Percentiles rank a stretch among this genome's conserved stretches.
Conservation (phyloP, 352 stramenopile species). For the Phytophthora pseudosyringae region DNA sequence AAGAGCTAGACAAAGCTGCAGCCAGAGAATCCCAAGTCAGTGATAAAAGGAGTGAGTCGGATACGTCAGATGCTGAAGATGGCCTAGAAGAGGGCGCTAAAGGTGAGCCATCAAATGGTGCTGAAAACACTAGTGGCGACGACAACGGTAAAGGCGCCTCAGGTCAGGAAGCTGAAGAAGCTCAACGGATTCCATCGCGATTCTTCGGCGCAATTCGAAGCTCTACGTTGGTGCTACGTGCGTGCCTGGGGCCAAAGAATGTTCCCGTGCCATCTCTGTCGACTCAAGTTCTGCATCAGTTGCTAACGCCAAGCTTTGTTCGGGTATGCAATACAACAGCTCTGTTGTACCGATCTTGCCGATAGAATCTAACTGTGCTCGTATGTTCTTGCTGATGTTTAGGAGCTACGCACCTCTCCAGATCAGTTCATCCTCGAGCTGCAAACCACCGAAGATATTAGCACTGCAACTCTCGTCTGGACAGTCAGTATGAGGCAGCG, state of each 20-base stretch:
- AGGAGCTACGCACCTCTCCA: conserved; percentile 68
- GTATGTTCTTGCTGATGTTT: background rate
- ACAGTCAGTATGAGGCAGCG: conserved; percentile 72
- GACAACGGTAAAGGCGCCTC: conserved; percentile 15
- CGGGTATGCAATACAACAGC: conserved; percentile 44
- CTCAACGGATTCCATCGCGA: conserved; percentile 41
- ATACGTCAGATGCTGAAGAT: conserved; percentile 23
- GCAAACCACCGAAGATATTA: conserved; percentile 70
- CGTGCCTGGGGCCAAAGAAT: conserved; percentile 57
- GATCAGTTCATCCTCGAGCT: conserved; percentile 68
- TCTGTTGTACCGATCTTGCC: background rate
- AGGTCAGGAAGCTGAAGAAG: conserved; percentile 6
- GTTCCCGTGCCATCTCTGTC: conserved; percentile 19
- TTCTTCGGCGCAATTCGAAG: conserved; percentile 64
- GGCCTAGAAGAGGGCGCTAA: conserved; percentile 18
- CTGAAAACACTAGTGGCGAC: conserved; percentile 3
- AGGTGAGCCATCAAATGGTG: conserved; percentile 1
- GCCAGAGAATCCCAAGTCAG: conserved; percentile 19
- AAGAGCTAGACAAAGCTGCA: conserved; percentile 37
- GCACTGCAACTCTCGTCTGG: conserved; percentile 75
- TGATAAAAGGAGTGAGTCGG: conserved; percentile 35
- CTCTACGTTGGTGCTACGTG: conserved; percentile 62
- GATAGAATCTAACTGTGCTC: conserved; percentile 4
- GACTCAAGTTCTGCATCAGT: conserved; percentile 75
- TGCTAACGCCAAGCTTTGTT: conserved; percentile 82